Percentiles rank a stretch among this genome's conserved stretches.
Conservation (phyloP, 441 rosid genomes). For the California macrophylla region DNA sequence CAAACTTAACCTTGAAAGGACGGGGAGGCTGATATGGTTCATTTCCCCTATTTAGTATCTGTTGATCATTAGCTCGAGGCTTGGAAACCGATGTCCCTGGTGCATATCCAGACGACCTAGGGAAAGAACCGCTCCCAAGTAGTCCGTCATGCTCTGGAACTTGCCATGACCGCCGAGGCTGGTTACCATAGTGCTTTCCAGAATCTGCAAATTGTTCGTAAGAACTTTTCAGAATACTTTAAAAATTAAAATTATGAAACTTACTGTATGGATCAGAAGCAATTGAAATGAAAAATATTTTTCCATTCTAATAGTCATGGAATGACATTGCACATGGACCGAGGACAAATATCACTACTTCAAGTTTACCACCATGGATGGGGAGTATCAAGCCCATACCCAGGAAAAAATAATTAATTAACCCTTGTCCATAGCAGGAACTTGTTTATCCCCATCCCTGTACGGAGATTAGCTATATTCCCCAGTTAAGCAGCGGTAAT, state of each 20-base stretch:
- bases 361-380: neutral
- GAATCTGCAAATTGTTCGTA: slow-evolving; percentile 34
- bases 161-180: slow-evolving; percentile 74
- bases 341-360: neutral
- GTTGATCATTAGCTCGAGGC: slow-evolving; percentile 53
- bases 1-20: slow-evolving; percentile 64
- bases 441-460: neutral
- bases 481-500: neutral
- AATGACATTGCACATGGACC: neutral
- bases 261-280: neutral
- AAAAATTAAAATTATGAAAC: neutral
- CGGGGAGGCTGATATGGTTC: slow-evolving; percentile 97
- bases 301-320: neutral
- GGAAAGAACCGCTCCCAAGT: slow-evolving; percentile 92
- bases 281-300: neutral
- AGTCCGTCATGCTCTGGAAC: slow-evolving; percentile 94
- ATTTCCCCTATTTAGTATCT: slow-evolving; percentile 50
- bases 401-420: neutral
- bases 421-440: neutral
- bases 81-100: slow-evolving; percentile 56
- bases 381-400: neutral
- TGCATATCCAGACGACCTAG: slow-evolving; percentile 61
- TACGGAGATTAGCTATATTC: neutral
- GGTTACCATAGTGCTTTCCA: slow-evolving; percentile 60
- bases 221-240: neutral